phyloP scores from a whole-genome alignment of 352 stramenopile genomes.

The Phytophthora ohioensis region DNA sequence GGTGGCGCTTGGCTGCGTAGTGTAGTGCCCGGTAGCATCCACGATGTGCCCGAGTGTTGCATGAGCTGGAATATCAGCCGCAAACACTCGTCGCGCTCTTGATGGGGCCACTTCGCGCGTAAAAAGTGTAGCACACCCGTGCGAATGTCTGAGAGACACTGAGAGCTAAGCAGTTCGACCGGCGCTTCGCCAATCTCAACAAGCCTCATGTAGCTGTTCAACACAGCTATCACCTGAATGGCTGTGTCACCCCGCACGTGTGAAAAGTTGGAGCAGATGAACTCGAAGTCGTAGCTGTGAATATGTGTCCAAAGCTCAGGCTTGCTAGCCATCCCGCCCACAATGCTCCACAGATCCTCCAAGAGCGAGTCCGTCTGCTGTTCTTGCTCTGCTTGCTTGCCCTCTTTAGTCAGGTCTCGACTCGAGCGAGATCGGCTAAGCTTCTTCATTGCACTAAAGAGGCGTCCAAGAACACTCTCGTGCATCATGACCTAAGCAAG shows the following conservation, averaged over 20 bases:
- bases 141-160: conserved; percentile 66
- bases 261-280: conserved; percentile 70
- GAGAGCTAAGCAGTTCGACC: conserved; percentile 61
- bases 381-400: conserved; percentile 33
- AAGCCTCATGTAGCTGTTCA: conserved; percentile 68
- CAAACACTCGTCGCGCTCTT: conserved; percentile 76
- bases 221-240: conserved; percentile 52
- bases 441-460: conserved; percentile 66
- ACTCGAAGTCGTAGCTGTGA: conserved; percentile 66
- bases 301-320: conserved; percentile 58
- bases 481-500: conserved; percentile 54
- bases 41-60: conserved; percentile 61
- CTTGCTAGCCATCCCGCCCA: conserved; percentile 47
- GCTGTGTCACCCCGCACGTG: conserved; percentile 44
- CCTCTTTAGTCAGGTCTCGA: conserved; percentile 25
- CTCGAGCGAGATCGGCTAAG: conserved; percentile 36
- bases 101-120: conserved; percentile 72
- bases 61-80: conserved; percentile 69
- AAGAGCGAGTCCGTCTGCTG: conserved; percentile 30
- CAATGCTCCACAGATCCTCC: conserved; percentile 58
- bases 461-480: conserved; percentile 47
- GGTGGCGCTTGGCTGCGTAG: conserved; percentile 51
- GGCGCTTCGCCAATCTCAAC: conserved; percentile 53
- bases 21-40: conserved; percentile 72
- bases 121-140: conserved; percentile 70